Evolutionary conservation across 2,329 filamentous ascomycete genomes (phyloP), one percentile per base, ranked within the genome.

Genomic region (Ambrosiella xylebori): DNA sequence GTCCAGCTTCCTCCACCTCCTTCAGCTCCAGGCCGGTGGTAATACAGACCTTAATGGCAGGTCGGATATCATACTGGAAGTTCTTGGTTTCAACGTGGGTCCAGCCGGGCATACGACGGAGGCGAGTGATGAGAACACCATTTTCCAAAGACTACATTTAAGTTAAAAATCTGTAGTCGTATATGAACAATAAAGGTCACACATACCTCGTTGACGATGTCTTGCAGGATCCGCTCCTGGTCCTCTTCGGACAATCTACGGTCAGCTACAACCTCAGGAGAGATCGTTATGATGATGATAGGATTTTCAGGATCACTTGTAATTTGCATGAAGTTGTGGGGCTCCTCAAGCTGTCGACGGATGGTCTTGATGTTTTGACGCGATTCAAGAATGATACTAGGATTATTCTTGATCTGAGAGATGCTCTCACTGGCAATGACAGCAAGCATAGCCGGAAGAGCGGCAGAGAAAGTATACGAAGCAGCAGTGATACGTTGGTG

Each of bases 341-440:
- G 81, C 2, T 90, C 90, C 65, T 97, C 90, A 40, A 98, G 74
- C 70, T 96, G 90, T 8, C 82, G 81, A 66, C 84, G 81, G 84
- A 98, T 88, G 0, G 82, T 77, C 68, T 82, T 86, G 68, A 90
- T 89, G 65, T 94, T 91, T 64, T 97, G 91, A 56, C 90, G 80
- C 65, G 94, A 80, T 63, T 84, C 83, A 1, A 75, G 73, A 56
- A 97, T 73, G 41, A 94, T 82, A 59, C 95, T 88, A 0, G 91
- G 90, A 66, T 85, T 89, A 47, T 85, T 85, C 70, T 96, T 89
- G 55, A 98, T 76, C 64, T 97, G 74, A 58, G 83, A 82, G 59
- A 97, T 78, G 1, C 89, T 91, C 71, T 96, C 93, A 67, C 88
- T 95, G 1, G 91, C 89, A 0, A 90, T 96, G n/a, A 94, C 95